Conservation (phyloP, 2,329 filamentous ascomycete species). For the Cytospora piceae region DNA sequence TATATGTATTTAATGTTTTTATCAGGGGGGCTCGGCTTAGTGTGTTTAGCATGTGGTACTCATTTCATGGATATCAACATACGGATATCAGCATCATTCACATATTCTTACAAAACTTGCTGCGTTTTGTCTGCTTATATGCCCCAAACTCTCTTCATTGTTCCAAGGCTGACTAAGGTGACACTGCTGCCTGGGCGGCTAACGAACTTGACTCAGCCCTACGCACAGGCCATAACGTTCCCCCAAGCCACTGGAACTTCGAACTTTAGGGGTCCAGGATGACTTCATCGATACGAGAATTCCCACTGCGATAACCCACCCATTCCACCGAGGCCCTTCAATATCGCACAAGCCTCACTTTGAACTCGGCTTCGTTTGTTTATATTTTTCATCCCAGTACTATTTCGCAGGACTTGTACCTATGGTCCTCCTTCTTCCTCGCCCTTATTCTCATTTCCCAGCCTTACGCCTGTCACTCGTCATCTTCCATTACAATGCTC, state of each 20-base stretch:
- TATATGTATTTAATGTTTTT: not conserved
- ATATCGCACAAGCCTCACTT: not conserved
- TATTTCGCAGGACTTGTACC: no score
- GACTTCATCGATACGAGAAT: slow-evolving; percentile 16
- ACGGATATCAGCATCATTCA: no score
- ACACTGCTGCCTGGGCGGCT: not conserved
- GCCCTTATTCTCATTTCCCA: slow-evolving; percentile 4
- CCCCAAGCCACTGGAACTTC: not conserved
- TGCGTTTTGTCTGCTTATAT: no score
- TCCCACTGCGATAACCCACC: not conserved
- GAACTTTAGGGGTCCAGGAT: slow-evolving; percentile 6
- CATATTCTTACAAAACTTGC: no score
- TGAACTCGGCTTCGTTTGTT: not conserved
- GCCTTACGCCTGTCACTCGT: not conserved
- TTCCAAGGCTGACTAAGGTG: slow-evolving; percentile 10
- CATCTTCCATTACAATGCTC: slow-evolving; percentile 36
- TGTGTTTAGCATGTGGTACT: no score
- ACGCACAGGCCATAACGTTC: not conserved
- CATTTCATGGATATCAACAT: no score
- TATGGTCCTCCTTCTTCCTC: not conserved
- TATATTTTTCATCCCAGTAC: not conserved
- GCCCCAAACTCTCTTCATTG: no score
- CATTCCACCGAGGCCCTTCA: no score
- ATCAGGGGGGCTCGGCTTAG: not conserved
- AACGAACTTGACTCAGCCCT: not conserved